Evolutionary conservation across 2,329 filamentous ascomycete species (phyloP).

Genomic region (Colletotrichum eleusines): DNA sequence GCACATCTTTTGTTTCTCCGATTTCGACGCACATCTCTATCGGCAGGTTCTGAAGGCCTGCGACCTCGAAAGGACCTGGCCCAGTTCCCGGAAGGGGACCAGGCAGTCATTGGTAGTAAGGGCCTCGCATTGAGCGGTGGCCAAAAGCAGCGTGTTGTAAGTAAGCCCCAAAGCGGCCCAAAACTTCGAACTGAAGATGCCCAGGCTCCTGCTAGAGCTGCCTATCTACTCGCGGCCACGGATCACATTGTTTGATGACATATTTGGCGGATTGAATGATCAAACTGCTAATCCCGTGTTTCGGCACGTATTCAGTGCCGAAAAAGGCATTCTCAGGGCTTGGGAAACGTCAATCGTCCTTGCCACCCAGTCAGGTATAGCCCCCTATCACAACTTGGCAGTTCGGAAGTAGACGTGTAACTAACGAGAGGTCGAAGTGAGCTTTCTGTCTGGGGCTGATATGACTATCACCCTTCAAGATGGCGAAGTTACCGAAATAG

Average conservation of each 20-base stretch:
- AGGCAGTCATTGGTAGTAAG: slow-evolving; percentile 58
- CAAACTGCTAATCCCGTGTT: slow-evolving; percentile 51
- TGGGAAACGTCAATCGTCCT: slow-evolving; percentile 53
- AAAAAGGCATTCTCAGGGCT: slow-evolving; percentile 46
- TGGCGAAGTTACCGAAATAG: slow-evolving; percentile 52
- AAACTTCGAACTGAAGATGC: slow-evolving; percentile 9
- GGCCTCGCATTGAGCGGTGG: slow-evolving; percentile 61
- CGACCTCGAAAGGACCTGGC: slow-evolving; percentile 51
- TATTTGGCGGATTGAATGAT: slow-evolving; percentile 54
- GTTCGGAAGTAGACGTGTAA: not conserved
- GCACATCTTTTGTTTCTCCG: slow-evolving; percentile 51
- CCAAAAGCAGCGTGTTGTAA: slow-evolving; percentile 58
- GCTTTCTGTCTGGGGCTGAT: slow-evolving; percentile 51
- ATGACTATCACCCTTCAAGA: slow-evolving; percentile 50
- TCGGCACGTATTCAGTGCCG: slow-evolving; percentile 45
- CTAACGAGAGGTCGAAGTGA: slow-evolving; percentile 11
- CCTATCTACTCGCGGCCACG: slow-evolving; percentile 54
- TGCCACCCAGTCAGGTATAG: slow-evolving; percentile 51
- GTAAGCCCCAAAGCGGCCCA: not conserved
- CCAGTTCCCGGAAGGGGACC: slow-evolving; percentile 52
- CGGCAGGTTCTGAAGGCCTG: slow-evolving; percentile 46
- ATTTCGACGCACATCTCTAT: slow-evolving; percentile 47
- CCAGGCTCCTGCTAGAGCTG: slow-evolving; percentile 53
- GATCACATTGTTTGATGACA: slow-evolving; percentile 53
- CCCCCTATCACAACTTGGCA: not conserved